Percentiles rank a stretch among this genome's conserved stretches.
Conservation (phyloP, 2,329 filamentous ascomycete genomes). For the Neonectria magnoliae region DNA sequence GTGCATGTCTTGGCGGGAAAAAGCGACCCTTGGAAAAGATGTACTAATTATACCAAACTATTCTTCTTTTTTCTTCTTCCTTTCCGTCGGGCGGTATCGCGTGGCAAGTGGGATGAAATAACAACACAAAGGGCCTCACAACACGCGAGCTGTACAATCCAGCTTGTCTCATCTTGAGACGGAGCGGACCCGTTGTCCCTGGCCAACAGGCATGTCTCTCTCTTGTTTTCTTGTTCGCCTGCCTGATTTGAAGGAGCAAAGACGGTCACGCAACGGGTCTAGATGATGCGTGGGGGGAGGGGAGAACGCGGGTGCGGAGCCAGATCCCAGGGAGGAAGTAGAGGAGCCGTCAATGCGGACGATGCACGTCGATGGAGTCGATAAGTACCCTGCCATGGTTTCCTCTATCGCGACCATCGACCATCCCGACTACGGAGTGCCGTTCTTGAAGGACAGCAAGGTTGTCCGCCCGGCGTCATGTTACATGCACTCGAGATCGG, state of each 20-base stretch:
- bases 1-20: constrained; percentile 4
- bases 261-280: background rate
- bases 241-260: background rate
- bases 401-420: constrained; percentile 1
- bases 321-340: constrained; percentile 17
- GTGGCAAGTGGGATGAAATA: background rate
- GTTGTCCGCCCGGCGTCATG: background rate
- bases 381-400: background rate
- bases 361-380: constrained; percentile 16
- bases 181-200: constrained; percentile 2
- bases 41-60: background rate
- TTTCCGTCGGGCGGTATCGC: background rate
- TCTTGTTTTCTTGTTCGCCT: background rate
- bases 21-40: background rate
- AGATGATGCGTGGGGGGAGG: constrained; percentile 7
- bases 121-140: constrained; percentile 2
- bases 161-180: constrained; percentile 20
- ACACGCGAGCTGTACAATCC: background rate
- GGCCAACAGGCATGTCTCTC: background rate
- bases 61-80: constrained; percentile 3
- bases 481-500: constrained; percentile 1
- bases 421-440: background rate
- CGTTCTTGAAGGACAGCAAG: background rate
- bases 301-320: background rate
- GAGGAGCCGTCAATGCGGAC: constrained; percentile 16